Evolutionary conservation across 2,329 filamentous ascomycete genomes (phyloP).

Genomic region (Trichoderma aggressivum): DNA sequence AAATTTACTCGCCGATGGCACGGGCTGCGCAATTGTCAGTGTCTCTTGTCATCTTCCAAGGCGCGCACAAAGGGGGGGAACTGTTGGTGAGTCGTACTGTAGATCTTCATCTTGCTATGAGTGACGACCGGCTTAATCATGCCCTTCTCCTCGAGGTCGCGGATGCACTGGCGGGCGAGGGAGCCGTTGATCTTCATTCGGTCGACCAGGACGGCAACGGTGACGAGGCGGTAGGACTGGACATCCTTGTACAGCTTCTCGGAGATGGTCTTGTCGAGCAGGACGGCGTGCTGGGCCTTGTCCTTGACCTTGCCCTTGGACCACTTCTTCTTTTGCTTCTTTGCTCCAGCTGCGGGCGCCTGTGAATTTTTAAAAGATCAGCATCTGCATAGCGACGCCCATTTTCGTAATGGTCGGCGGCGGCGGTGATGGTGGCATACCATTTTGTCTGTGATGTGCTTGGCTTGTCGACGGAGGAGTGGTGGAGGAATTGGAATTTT

Average conservation of each 20-base stretch:
- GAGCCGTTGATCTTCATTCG: conserved; percentile 99
- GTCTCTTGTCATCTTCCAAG: conserved; percentile 2
- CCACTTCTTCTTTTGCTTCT: conserved; percentile 54
- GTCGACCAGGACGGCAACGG: conserved; percentile 97
- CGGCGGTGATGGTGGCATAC: conserved; percentile 30
- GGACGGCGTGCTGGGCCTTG: conserved; percentile 99
- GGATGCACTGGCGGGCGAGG: conserved; percentile 82
- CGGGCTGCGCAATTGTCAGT: conserved; percentile 49
- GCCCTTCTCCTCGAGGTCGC: conserved; percentile 95
- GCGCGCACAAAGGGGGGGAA: neutral
- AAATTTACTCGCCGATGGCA: conserved; percentile 52
- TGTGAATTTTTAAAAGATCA: conserved; percentile 24
- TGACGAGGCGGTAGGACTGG: conserved; percentile 99
- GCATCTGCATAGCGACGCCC: conserved; percentile 23
- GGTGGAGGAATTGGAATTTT: conserved; percentile 34
- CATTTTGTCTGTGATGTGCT: conserved; percentile 43
- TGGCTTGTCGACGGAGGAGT: conserved; percentile 37
- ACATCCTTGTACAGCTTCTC: conserved; percentile 99
- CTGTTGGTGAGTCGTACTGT: conserved; percentile 59
- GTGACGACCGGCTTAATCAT: conserved; percentile 96
- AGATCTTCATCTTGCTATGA: conserved; percentile 98
- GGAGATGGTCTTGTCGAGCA: conserved; percentile 95
- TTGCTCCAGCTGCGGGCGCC: conserved; percentile 47
- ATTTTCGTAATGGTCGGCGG: conserved; percentile 1
- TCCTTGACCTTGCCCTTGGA: conserved; percentile 83